phyloP scores from a whole-genome alignment of 2,329 filamentous ascomycete genomes.

The Pezicula rhizophila region DNA sequence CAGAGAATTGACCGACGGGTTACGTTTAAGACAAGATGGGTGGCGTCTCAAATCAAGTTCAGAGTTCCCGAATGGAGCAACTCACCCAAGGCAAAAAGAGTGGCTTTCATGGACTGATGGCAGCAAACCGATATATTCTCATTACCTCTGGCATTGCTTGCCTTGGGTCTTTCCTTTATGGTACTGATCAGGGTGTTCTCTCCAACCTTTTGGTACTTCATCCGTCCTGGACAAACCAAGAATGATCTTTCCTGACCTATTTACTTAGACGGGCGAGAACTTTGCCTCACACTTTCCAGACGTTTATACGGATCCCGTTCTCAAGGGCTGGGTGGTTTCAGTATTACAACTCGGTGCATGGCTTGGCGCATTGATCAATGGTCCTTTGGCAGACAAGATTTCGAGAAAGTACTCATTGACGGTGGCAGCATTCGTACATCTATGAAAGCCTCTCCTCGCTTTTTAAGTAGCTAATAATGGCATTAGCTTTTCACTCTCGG shows the following conservation, averaged over 20 bases:
- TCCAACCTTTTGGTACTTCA: constrained; percentile 31
- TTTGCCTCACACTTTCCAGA: constrained; percentile 32
- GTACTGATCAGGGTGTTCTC: constrained; percentile 39
- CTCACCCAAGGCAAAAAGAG: constrained; percentile 1
- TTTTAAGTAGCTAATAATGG: constrained; percentile 12
- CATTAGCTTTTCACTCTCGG: constrained; percentile 9
- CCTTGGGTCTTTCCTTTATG: constrained; percentile 33
- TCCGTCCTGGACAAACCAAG: too few relatives aligned
- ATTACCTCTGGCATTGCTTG: constrained; percentile 27
- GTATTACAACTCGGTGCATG: constrained; percentile 70
- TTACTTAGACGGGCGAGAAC: constrained; percentile 29
- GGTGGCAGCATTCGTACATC: constrained; percentile 2
- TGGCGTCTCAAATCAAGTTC: background rate
- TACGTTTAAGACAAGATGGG: constrained; percentile 1
- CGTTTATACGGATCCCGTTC: constrained; percentile 35
- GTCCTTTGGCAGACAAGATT: constrained; percentile 55
- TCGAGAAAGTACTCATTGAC: constrained; percentile 10
- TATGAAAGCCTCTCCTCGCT: constrained; percentile 10
- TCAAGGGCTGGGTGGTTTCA: constrained; percentile 35
- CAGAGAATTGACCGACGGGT: background rate
- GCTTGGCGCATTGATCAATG: constrained; percentile 61
- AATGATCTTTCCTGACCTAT: too few relatives aligned
- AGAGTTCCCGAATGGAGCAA: constrained; percentile 3
- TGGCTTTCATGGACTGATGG: constrained; percentile 1
- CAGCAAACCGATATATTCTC: constrained; percentile 1